Evolutionary conservation across 2,329 filamentous ascomycete species (phyloP).

Genomic region (Calonectria naviculata): DNA sequence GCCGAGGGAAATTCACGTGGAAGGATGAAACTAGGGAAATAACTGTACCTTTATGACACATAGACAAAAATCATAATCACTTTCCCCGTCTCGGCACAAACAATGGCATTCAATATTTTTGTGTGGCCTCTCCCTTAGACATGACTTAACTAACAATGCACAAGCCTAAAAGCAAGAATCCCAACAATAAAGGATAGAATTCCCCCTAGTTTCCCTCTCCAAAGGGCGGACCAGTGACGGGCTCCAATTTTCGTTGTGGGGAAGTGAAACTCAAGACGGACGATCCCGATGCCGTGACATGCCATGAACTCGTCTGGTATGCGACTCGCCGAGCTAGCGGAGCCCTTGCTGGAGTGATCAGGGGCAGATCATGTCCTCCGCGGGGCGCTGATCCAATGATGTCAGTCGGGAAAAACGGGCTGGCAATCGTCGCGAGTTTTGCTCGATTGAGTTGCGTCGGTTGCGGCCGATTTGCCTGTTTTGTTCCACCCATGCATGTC

Average conservation of each 20-base stretch:
- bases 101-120: background rate
- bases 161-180: background rate
- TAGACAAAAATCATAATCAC: slow-evolving; percentile 3
- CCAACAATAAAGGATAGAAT: background rate
- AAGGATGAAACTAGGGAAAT: background rate
- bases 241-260: background rate
- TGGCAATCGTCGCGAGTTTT: background rate
- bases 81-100: background rate
- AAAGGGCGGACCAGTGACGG: background rate
- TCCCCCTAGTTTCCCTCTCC: background rate
- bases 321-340: background rate
- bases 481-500: too few species aligned
- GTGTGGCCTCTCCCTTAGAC: background rate
- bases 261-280: background rate
- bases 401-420: background rate
- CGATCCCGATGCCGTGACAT: background rate
- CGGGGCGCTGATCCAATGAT: background rate
- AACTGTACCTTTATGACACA: background rate
- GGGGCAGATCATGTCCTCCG: background rate
- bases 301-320: background rate
- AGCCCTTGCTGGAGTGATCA: background rate
- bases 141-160: background rate
- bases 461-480: too few species aligned
- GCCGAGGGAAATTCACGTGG: background rate
- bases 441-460: background rate